Base-by-base conservation (phyloP, 1,284 basidiomycete species). In the Cryptococcus hybrid region DNA sequence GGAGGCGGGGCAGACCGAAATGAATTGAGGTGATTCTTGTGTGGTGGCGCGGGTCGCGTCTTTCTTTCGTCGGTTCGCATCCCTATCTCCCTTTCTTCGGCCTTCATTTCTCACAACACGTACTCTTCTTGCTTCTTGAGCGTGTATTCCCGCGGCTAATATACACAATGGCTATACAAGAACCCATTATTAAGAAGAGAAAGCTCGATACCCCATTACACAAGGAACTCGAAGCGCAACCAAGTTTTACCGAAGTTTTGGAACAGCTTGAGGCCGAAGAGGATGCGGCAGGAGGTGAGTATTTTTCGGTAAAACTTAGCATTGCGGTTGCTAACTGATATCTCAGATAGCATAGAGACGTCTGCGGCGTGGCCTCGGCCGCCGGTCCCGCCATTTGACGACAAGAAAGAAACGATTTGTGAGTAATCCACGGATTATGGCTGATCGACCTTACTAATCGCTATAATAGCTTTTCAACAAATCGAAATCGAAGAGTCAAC, bases 401-500 rank as follows among this genome's bases (percentile, higher is more conserved):
- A 82, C 42, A 81, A 83, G 58, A 82, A 66, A 47, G 87, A 93
- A 65, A 77, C 82, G 2, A 86, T 95, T 51, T 73, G 84, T 85
- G 52, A 63, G 80, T 58, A 18, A 36, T 44, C 34, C 1, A 36
- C 15, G 35, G 18, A 4, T 12, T 7, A 15, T 15, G 9, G 13
- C 43, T 43, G 38, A 37, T 50, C 15, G 34, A n/a, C 8, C 15
- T 45, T 24, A 18, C 45, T 3, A 36, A 30, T 24, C n/a, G 38
- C 38, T 46, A 11, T 24, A 24, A 11, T 42, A 72, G 73, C 88
- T 13, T 96, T 97, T 67, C 93, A 97, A 74, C 94, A 97, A 75
- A 93, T 93, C 57, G 94, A 97, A 62, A 83, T 97, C 8, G 90
- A 94, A 63, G 86, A 90, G 59, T 80, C 85, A 2, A 82, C 82